These are phyloP conservation scores for Lonicera japonica DNA, from an alignment of 129 eudicot species.

Conservation along the genomic window DNA sequence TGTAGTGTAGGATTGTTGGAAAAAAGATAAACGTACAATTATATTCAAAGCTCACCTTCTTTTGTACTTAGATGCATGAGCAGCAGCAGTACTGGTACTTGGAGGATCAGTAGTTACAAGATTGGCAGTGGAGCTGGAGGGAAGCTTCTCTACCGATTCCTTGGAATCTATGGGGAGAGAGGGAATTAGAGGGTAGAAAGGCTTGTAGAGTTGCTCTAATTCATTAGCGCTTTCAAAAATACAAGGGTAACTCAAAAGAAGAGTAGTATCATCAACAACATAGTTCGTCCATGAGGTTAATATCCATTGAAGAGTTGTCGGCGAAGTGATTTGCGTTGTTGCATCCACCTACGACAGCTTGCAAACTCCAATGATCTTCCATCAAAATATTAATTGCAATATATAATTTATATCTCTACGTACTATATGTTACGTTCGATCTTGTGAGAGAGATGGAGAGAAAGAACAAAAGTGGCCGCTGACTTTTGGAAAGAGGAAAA, in stretches of 20 bases:
- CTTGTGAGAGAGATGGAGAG: too few relatives aligned
- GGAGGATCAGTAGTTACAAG: conserved; percentile 30
- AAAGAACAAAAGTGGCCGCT: conserved; percentile 16
- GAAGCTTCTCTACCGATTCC: conserved; percentile 16
- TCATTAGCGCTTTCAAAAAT: conserved; percentile 30
- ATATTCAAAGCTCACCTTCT: conserved; percentile 35
- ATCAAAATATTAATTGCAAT: neutral
- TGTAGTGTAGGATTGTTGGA: too few relatives aligned
- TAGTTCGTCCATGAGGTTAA: neutral
- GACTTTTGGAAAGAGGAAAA: conserved; percentile 12
- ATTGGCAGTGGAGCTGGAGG: neutral
- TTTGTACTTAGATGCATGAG: conserved; percentile 49
- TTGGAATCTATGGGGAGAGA: conserved; percentile 13
- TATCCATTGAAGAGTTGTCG: conserved; percentile 9
- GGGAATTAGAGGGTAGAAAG: conserved; percentile 31
- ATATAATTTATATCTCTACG: neutral
- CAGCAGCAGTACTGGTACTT: conserved; percentile 8
- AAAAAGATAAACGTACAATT: too few relatives aligned
- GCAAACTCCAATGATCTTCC: conserved; percentile 70
- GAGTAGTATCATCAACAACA: conserved; percentile 4
- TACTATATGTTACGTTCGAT: too few relatives aligned
- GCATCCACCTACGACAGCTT: conserved; percentile 60
- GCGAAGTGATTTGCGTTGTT: neutral
- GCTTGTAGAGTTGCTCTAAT: conserved; percentile 58
- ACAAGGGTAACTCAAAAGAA: conserved; percentile 20